These are phyloP conservation scores for Pelargonium australe DNA, from an alignment of 441 rosid species.

Conservation along the genomic window DNA sequence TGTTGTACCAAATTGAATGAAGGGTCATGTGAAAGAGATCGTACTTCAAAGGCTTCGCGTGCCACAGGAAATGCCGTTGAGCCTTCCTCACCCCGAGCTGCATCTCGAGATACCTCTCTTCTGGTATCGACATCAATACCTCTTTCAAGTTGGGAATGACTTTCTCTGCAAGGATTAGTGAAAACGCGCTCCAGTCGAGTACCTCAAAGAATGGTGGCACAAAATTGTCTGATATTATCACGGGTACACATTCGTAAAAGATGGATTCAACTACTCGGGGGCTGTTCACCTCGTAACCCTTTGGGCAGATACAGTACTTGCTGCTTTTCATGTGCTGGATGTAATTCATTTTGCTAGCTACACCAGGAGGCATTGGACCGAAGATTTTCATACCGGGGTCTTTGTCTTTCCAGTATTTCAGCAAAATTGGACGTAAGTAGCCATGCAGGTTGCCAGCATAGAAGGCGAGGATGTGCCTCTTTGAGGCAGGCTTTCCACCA, in stretches of 20 bases:
- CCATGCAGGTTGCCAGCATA: constrained; percentile 86
- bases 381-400: constrained; percentile 66
- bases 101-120: constrained; percentile 54
- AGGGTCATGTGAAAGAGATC: constrained; percentile 89
- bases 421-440: constrained; percentile 58
- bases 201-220: constrained; percentile 85
- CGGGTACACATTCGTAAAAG: constrained; percentile 84
- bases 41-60: constrained; percentile 63
- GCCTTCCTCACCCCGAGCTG: constrained; percentile 66
- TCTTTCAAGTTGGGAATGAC: constrained; percentile 67
- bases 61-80: constrained; percentile 84
- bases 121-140: constrained; percentile 50
- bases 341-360: constrained; percentile 84
- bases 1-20: constrained; percentile 82
- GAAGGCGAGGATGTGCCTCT: constrained; percentile 62
- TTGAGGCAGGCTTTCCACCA: constrained; percentile 75
- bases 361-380: constrained; percentile 81
- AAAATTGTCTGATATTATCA: constrained; percentile 75
- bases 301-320: constrained; percentile 84
- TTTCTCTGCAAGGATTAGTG: constrained; percentile 66
- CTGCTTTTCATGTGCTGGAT: constrained; percentile 82
- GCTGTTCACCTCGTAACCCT: constrained; percentile 85
- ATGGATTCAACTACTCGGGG: constrained; percentile 79
- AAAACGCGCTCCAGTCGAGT: constrained; percentile 66
- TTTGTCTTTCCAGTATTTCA: constrained; percentile 78